These are phyloP conservation scores for Tagetes erecta DNA, from an alignment of 129 eudicot genomes.

Conservation along the genomic window DNA sequence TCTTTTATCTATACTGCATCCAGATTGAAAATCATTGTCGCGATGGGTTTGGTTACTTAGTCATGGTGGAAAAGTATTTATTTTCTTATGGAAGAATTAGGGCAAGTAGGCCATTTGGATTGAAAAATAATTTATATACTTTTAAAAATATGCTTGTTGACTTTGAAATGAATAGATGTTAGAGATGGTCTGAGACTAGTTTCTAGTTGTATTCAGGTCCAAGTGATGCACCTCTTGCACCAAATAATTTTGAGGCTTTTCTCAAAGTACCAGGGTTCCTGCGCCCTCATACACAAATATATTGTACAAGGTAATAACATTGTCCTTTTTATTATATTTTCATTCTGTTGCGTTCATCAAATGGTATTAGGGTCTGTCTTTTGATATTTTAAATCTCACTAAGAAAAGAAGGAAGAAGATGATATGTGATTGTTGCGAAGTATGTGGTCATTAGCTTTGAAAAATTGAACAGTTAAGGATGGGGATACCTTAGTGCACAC, in stretches of 20 bases:
- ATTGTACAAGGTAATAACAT: constrained; percentile 78
- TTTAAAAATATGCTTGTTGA: neutral
- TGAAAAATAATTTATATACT: too few relatives aligned
- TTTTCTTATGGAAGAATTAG: neutral
- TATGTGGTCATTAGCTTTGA: neutral
- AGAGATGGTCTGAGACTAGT: constrained; percentile 36
- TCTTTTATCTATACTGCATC: neutral
- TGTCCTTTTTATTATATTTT: neutral
- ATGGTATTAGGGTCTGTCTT: neutral
- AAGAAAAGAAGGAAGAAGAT: neutral
- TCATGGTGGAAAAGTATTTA: neutral
- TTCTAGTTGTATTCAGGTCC: constrained; percentile 69
- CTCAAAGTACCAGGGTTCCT: constrained; percentile 90
- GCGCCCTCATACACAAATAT: constrained; percentile 95
- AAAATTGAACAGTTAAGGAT: neutral
- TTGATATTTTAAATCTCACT: neutral
- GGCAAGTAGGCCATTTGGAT: neutral
- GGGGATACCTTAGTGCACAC: neutral
- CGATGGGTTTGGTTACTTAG: neutral
- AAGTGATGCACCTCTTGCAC: constrained; percentile 94
- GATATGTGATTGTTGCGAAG: neutral
- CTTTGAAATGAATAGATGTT: constrained; percentile 19
- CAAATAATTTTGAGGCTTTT: constrained; percentile 81
- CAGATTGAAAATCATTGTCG: neutral
- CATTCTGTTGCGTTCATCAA: neutral